These are phyloP conservation scores for Psilocybe cyanescens DNA, from an alignment of 768 basidiomycete genomes.

Conservation along the genomic window DNA sequence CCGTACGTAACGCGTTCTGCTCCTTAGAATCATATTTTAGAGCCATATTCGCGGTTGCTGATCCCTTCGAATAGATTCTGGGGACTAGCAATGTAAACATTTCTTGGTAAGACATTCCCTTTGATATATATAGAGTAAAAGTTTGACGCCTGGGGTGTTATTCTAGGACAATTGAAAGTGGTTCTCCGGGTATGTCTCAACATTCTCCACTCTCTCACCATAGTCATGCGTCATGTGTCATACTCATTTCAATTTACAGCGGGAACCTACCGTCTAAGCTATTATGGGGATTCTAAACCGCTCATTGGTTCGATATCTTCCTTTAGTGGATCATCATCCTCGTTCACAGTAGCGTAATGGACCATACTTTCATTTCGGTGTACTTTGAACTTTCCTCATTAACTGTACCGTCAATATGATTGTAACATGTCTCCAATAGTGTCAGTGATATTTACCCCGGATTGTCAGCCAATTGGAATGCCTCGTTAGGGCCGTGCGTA, in stretches of 20 bases:
- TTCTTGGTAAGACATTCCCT: conserved; percentile 54
- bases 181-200: conserved; percentile 51
- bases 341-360: conserved; percentile 59
- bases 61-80: conserved; percentile 41
- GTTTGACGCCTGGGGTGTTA: conserved; percentile 2
- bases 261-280: conserved; percentile 71
- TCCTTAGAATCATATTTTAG: not conserved
- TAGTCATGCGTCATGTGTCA: conserved; percentile 13
- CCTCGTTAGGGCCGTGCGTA: conserved; percentile 8
- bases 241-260: conserved; percentile 37
- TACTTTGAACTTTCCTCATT: conserved; percentile 4
- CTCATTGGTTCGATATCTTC: conserved; percentile 63
- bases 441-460: not conserved
- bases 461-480: not conserved
- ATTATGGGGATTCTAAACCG: conserved; percentile 80
- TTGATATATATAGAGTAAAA: not conserved
- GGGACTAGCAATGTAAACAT: conserved; percentile 69
- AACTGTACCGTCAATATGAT: not conserved
- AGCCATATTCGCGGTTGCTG: conserved; percentile 1
- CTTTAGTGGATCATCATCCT: conserved; percentile 65
- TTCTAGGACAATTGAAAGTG: conserved; percentile 39
- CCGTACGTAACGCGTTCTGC: conserved; percentile 37
- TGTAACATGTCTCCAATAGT: not conserved
- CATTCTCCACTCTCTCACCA: conserved; percentile 11
- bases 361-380: conserved; percentile 1